A percentile compares a stretch with the other conserved stretches of the same genome.
Evolutionary conservation across 169 alveolate species (phyloP).

Genomic region (Neospora caninum): DNA sequence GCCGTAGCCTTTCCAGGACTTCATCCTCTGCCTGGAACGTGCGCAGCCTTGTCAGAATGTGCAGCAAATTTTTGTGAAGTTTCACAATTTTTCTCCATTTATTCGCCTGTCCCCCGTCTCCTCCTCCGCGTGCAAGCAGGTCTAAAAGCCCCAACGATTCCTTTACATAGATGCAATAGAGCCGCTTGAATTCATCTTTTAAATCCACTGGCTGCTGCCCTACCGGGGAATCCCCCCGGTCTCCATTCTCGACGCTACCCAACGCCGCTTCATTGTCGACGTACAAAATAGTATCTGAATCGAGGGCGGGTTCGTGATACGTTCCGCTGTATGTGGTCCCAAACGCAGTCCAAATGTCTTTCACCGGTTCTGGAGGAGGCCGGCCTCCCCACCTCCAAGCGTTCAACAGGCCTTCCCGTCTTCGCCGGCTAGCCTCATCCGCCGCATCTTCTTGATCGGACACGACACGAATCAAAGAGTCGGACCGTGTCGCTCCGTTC

Average conservation of each 20-base stretch:
- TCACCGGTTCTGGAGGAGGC: constrained; percentile 34
- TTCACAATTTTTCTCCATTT: constrained; percentile 21
- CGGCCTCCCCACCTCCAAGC: constrained; percentile 38
- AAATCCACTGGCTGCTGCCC: neutral
- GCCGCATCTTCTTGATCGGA: neutral
- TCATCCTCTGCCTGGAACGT: constrained; percentile 53
- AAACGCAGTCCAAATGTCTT: constrained; percentile 44
- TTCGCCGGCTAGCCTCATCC: neutral
- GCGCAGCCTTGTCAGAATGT: constrained; percentile 49
- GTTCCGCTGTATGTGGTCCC: constrained; percentile 18
- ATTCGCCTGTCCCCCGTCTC: constrained; percentile 2
- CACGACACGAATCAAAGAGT: neutral
- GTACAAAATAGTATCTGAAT: neutral
- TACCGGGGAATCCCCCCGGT: neutral
- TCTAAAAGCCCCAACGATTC: constrained; percentile 15
- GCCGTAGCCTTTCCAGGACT: constrained; percentile 34
- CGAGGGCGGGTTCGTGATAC: neutral
- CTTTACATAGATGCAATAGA: neutral
- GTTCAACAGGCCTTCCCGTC: neutral
- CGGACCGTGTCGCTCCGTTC: neutral
- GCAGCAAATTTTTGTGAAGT: constrained; percentile 40
- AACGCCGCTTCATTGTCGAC: neutral
- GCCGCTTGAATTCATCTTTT: constrained; percentile 40
- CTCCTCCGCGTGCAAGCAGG: constrained; percentile 39
- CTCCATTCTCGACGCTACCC: neutral